Evolutionary conservation across 2,329 filamentous ascomycete species (phyloP), one percentile per base, ranked within the genome.

Genomic region (Botrytis fragariae): DNA sequence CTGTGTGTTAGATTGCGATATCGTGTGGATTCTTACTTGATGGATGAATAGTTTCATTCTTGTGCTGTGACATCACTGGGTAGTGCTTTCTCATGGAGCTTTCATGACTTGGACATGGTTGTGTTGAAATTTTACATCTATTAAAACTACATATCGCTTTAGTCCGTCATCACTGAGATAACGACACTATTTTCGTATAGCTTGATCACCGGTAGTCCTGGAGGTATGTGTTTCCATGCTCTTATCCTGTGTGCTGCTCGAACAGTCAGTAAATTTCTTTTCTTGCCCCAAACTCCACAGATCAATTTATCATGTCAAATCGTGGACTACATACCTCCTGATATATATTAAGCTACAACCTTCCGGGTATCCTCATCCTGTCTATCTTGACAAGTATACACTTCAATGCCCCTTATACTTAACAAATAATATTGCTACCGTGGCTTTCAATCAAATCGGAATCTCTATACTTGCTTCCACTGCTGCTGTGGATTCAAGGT

Each of bases 391-490:
- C 16, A n/a, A 29, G 3, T 29, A 29, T 54, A 29, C n/a, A 54
- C 6, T 54, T 29, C 51, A 54, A 16, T 54, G 25, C 25, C 51
- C 51, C 14, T 29, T 54, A 8, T 54, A 92, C 8, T 90, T 91
- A 16, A 91, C 93, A 74, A 96, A 97, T 82, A 98, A 95, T 6
- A 96, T 98, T 83, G 97, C 90, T 61, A 88, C 92, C 18, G 88
- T 97, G 73, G 88, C 93, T 60, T 97, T 98, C 85, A 98, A 98
- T 84, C 92, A 97, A 81, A 92, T 93, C 51, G 95, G 99, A 84
- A 97, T 95, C 0, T 97, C 93, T 0, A 89, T 99, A 60, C 85
- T 99, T 44, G 96, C 91, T 12, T 95, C 94, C 0, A 92, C 92
- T 75, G 94, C 93, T 51, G 92, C 91, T 57, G 51, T 29, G 16